A percentile compares a stretch with the other conserved stretches of the same genome.
Evolutionary conservation across 2,329 filamentous ascomycete genomes (phyloP).

Genomic region (Fusarium mexicanum): DNA sequence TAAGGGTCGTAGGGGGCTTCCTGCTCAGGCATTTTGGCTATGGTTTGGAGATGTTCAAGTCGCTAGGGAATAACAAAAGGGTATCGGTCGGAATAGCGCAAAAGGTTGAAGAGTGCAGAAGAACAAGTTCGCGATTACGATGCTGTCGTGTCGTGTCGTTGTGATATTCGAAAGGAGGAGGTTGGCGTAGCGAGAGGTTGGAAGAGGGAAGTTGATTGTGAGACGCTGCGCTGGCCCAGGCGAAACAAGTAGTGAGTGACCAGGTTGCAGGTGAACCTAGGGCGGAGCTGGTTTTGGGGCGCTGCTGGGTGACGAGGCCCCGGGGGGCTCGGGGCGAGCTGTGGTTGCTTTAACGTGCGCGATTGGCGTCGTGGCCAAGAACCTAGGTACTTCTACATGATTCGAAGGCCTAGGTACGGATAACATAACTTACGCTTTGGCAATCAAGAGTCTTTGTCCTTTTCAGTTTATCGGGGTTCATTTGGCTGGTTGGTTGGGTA

Average conservation of each 20-base stretch:
- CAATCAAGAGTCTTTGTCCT: neutral
- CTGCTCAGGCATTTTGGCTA: slow-evolving; percentile 60
- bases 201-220: slow-evolving; percentile 42
- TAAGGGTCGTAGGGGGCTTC: slow-evolving; percentile 86
- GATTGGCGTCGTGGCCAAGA: slow-evolving; percentile 5
- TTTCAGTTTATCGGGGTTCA: neutral
- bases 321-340: slow-evolving; percentile 18
- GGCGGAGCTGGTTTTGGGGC: slow-evolving; percentile 26
- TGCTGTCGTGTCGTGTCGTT: slow-evolving; percentile 26
- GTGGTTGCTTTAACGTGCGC: neutral
- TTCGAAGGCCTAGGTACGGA: neutral
- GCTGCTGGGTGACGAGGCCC: slow-evolving; percentile 46
- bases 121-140: slow-evolving; percentile 7
- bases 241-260: slow-evolving; percentile 43
- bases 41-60: slow-evolving; percentile 2
- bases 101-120: slow-evolving; percentile 17
- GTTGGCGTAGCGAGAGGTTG: slow-evolving; percentile 40
- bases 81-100: slow-evolving; percentile 28
- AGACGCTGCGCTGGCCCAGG: slow-evolving; percentile 44
- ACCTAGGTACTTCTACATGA: slow-evolving; percentile 1
- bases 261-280: slow-evolving; percentile 25
- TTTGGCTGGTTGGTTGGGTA: neutral
- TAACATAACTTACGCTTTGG: neutral
- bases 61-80: slow-evolving; percentile 24
- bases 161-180: slow-evolving; percentile 38